Evolutionary conservation across 2,329 filamentous ascomycete genomes (phyloP).

Genomic region (Ascomycota sp.): DNA sequence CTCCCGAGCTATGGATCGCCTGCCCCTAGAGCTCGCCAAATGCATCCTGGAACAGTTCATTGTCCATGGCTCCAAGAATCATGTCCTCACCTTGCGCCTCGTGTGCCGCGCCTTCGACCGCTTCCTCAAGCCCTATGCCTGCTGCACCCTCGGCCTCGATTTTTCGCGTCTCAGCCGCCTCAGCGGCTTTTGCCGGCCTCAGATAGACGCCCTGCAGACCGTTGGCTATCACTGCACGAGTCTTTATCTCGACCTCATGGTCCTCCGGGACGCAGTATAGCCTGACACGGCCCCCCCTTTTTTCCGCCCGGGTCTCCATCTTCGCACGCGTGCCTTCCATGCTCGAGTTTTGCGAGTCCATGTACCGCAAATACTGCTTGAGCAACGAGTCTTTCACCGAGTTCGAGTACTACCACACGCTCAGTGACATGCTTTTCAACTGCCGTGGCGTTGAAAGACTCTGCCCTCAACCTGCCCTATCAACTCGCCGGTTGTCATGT

Average conservation of each 20-base stretch:
- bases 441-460: conserved; percentile 23
- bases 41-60: conserved; percentile 23
- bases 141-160: conserved; percentile 27
- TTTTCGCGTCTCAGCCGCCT: conserved; percentile 24
- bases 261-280: conserved; percentile 27
- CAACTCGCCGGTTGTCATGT: conserved; percentile 25
- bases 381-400: conserved; percentile 27
- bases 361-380: conserved; percentile 27
- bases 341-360: conserved; percentile 20
- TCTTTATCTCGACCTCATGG: conserved; percentile 30
- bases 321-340: conserved; percentile 25
- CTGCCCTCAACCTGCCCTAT: conserved; percentile 29
- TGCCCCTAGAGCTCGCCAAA: conserved; percentile 27
- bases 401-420: conserved; percentile 19
- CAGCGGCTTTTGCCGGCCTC: conserved; percentile 12
- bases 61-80: conserved; percentile 21
- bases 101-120: conserved; percentile 29
- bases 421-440: conserved; percentile 21
- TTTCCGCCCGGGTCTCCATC: conserved; percentile 9
- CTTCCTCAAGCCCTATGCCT: conserved; percentile 22
- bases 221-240: conserved; percentile 26
- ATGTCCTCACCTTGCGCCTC: conserved; percentile 21
- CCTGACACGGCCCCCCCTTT: background rate
- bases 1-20: conserved; percentile 17
- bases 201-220: conserved; percentile 20